Conservation (phyloP, 1,284 basidiomycete genomes). For the Moniliophthora roreri region DNA sequence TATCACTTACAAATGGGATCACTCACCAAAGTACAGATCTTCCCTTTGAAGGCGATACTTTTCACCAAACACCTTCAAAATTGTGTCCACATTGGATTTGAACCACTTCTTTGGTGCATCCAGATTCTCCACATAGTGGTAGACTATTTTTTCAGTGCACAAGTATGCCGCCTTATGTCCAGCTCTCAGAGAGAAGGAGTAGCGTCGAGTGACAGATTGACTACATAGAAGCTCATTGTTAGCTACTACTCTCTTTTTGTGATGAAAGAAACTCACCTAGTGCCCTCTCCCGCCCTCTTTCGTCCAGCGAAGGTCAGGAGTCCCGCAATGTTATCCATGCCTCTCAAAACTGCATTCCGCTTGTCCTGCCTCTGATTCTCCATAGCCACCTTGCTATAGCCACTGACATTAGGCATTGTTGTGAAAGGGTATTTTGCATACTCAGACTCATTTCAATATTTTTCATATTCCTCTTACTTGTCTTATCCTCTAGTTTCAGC, state of each 20-base stretch:
- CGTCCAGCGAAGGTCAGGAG: slow-evolving; percentile 40
- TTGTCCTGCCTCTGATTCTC: slow-evolving; percentile 49
- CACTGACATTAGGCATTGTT: slow-evolving; percentile 54
- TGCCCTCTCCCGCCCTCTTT: slow-evolving; percentile 32
- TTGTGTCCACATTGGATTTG: slow-evolving; percentile 61
- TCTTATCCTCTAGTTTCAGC: too few relatives aligned
- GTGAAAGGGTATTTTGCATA: too few relatives aligned
- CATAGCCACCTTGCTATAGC: slow-evolving; percentile 52
- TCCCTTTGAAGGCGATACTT: slow-evolving; percentile 62
- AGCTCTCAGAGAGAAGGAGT: slow-evolving; percentile 57
- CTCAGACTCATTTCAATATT: too few relatives aligned
- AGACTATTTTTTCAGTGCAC: slow-evolving; percentile 66
- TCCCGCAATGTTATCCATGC: slow-evolving; percentile 56
- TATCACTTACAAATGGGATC: too few relatives aligned
- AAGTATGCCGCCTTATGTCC: slow-evolving; percentile 68
- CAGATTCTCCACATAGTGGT: slow-evolving; percentile 62
- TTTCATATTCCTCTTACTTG: too few relatives aligned
- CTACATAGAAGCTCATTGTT: slow-evolving; percentile 26
- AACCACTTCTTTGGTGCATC: slow-evolving; percentile 72
- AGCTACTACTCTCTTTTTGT: neutral
- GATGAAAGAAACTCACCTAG: slow-evolving; percentile 12
- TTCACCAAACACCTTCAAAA: slow-evolving; percentile 55
- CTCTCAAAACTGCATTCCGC: slow-evolving; percentile 51
- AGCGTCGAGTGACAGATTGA: slow-evolving; percentile 49
- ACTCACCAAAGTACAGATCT: slow-evolving; percentile 68